These are phyloP conservation scores for Calocybe gambosa DNA, from an alignment of 1,284 basidiomycete species.

Conservation along the genomic window DNA sequence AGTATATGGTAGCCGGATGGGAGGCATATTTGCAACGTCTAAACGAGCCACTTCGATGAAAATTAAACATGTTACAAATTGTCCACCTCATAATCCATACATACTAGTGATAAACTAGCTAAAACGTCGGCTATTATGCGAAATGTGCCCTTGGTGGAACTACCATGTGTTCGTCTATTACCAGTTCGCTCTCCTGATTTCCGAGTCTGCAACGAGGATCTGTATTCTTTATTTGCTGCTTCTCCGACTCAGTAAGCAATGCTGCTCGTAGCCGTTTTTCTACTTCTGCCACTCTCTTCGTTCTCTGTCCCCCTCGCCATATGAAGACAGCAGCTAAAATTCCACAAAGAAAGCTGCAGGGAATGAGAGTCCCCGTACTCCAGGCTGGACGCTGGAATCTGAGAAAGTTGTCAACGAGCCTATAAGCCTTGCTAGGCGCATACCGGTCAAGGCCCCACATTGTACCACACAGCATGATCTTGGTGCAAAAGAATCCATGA, in stretches of 20 bases:
- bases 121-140: conserved; percentile 3
- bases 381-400: conserved; percentile 61
- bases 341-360: conserved; percentile 73
- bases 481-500: conserved; percentile 1
- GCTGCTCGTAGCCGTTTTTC: conserved; percentile 65
- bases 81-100: background rate
- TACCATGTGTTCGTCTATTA: conserved; percentile 33
- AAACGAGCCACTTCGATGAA: too few relatives aligned
- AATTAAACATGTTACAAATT: too few relatives aligned
- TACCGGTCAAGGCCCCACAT: conserved; percentile 80
- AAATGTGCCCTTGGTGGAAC: conserved; percentile 21
- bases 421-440: conserved; percentile 5
- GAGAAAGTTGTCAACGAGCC: background rate
- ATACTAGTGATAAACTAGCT: background rate
- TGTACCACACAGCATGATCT: conserved; percentile 67
- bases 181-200: conserved; percentile 18
- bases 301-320: conserved; percentile 71
- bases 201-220: conserved; percentile 1
- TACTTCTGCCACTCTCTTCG: conserved; percentile 74
- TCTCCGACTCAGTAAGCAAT: conserved; percentile 41
- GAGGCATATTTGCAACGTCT: conserved; percentile 69
- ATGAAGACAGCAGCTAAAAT: conserved; percentile 77
- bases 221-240: background rate
- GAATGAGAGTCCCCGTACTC: conserved; percentile 71
- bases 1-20: conserved; percentile 89